A percentile compares a stretch with the other conserved stretches of the same genome.
These are phyloP conservation scores for Pterocarpus santalinus DNA, from an alignment of 306 rosid species.

Conservation along the genomic window DNA sequence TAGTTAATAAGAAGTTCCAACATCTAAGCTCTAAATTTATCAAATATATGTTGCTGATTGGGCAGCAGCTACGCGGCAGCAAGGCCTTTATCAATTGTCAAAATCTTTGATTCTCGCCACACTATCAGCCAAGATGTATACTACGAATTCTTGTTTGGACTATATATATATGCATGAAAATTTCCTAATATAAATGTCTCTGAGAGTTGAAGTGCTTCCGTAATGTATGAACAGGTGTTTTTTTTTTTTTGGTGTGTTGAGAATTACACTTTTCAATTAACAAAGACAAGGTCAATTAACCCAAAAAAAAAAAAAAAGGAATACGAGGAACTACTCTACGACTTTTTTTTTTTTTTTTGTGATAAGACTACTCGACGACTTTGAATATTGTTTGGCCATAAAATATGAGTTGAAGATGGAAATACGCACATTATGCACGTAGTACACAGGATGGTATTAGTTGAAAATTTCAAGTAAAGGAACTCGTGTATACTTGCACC, in stretches of 20 bases:
- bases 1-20: too few relatives aligned
- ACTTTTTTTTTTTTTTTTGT: too few relatives aligned
- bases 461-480: too few relatives aligned
- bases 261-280: neutral
- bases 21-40: too few relatives aligned
- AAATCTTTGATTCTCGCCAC: neutral
- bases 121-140: neutral
- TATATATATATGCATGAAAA: neutral
- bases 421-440: constrained; percentile 24
- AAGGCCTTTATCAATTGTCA: neutral
- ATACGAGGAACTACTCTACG: neutral
- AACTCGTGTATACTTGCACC: too few relatives aligned
- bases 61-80: neutral
- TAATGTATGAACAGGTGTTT: neutral
- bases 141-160: neutral
- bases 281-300: neutral
- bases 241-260: neutral
- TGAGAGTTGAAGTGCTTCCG: constrained; percentile 1
- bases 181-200: neutral
- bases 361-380: neutral
- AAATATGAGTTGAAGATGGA: constrained; percentile 9
- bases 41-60: too few relatives aligned
- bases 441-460: neutral
- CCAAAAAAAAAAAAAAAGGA: neutral
- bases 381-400: neutral